Base-by-base conservation (phyloP, 2,329 filamentous ascomycete genomes). In the Penicillium sp. region DNA sequence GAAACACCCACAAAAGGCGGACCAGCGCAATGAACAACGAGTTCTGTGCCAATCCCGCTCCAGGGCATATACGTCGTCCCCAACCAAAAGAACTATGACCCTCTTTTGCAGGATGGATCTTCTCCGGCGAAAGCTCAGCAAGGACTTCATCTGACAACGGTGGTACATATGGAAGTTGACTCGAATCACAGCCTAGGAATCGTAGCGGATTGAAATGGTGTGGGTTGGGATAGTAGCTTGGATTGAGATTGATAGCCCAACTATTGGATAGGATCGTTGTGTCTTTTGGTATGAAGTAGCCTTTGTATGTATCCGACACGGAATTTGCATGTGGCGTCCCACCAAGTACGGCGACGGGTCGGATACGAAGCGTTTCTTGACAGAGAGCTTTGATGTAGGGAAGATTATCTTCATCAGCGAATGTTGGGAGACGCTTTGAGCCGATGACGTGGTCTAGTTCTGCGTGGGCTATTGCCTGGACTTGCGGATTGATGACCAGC, bases 11-110 rank as follows among this genome's bases (percentile, higher is more conserved):
- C 9, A 65, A 48, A 16, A 65, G 55, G 24, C 59, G 61, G 8
- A 59, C 59, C 22, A 65, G 24, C 8, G 61, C 59, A 49, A 81
- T 74, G 3, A 72, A 70, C 0, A 84, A 73, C 0, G 79, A 84
- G 0, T 82, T 78, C 24, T 79, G 75, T 0, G 81, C 81, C 1
- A 85, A 74, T 42, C 84, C 81, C 56, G 81, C 75, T 0, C 82
- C 81, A 1, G 76, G 74, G 58, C 81, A 83, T 29, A 79, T 74
- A 7, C 81, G 73, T 7, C 81, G 72, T 0, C 81, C 81, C 9
- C 74, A 76, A 0, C 80, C 81, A 60, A 82, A 83, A 1, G 59
- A 70, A 62, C 79, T 82, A 49, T 82, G 79, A 44, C 76, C 75
- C 8, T 74, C 70, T 16, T 61, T 62, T 16, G 58, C 60, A 26